Percentiles rank a stretch among this genome's conserved stretches.
phyloP scores from a whole-genome alignment of 768 basidiomycete species.

The Coprinopsis strossmayeri region DNA sequence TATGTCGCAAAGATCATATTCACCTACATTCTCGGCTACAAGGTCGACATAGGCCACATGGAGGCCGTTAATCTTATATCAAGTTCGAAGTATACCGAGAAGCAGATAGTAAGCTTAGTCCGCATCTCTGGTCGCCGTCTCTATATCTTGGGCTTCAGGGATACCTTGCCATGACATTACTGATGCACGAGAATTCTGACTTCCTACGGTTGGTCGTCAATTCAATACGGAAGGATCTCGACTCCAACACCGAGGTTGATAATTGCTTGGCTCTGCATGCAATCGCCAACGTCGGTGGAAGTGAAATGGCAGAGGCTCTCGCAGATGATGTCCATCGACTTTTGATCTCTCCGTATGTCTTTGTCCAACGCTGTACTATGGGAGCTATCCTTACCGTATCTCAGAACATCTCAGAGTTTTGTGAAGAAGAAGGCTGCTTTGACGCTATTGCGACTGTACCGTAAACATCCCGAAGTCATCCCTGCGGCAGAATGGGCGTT shows the following conservation, averaged over 20 bases:
- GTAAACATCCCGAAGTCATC: conserved; percentile 93
- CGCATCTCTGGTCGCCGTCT: conserved; percentile 9
- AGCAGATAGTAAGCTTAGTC: conserved; percentile 75
- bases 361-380: not conserved
- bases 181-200: conserved; percentile 99
- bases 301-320: conserved; percentile 97
- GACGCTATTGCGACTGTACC: conserved; percentile 85
- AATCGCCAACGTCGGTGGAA: conserved; percentile 95
- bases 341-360: conserved; percentile 83
- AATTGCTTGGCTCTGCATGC: conserved; percentile 97
- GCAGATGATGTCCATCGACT: conserved; percentile 91
- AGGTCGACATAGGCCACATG: conserved; percentile 99
- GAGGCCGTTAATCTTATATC: conserved; percentile 98
- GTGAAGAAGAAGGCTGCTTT: conserved; percentile 99
- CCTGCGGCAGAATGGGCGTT: conserved; percentile 94
- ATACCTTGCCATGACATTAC: conserved; percentile 91
- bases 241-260: conserved; percentile 89
- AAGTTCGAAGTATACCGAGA: conserved; percentile 93
- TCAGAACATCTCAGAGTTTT: conserved; percentile 87
- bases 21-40: conserved; percentile 98
- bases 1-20: conserved; percentile 99
- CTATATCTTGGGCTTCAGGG: conserved; percentile 47
- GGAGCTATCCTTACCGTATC: conserved; percentile 8
- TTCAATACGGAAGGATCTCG: conserved; percentile 95
- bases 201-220: conserved; percentile 95